Evolutionary conservation across 1,284 basidiomycete genomes (phyloP).

Genomic region (Ganoderma resinaceum): DNA sequence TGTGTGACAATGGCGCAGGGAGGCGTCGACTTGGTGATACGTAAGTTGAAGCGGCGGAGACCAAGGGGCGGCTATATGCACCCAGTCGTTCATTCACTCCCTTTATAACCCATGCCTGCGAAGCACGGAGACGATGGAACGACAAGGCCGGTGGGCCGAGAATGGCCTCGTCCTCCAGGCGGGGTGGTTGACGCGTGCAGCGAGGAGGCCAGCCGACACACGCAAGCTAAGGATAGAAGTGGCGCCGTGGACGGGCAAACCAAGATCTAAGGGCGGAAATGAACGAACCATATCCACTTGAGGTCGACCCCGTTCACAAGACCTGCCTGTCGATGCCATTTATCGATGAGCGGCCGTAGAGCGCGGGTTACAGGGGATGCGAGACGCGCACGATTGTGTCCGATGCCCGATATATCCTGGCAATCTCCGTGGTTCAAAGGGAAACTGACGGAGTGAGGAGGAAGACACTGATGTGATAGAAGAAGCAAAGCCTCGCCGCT

Average conservation of each 20-base stretch:
- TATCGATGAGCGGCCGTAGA: constrained; percentile 10
- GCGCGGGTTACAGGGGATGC: constrained; percentile 4
- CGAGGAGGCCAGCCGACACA: neutral
- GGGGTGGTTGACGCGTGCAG: neutral
- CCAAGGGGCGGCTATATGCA: neutral
- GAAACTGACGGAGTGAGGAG: neutral
- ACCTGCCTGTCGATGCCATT: constrained; percentile 17
- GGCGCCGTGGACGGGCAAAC: neutral
- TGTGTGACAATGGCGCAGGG: neutral
- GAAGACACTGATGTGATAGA: neutral
- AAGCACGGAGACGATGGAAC: neutral
- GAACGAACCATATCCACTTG: constrained; percentile 3
- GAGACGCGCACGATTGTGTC: neutral
- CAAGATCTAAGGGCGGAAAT: constrained; percentile 12
- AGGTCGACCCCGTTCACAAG: constrained; percentile 7
- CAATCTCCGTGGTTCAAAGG: neutral
- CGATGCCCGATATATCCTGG: neutral
- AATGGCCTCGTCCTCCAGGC: neutral
- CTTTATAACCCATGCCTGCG: neutral
- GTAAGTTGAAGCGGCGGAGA: neutral
- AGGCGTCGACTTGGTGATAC: neutral
- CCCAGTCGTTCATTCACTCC: neutral
- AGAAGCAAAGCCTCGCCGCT: neutral
- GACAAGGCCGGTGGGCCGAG: neutral
- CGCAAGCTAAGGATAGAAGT: neutral